Conservation (phyloP, 2,329 filamentous ascomycete species). For the Fusarium pseudoanthophilum region DNA sequence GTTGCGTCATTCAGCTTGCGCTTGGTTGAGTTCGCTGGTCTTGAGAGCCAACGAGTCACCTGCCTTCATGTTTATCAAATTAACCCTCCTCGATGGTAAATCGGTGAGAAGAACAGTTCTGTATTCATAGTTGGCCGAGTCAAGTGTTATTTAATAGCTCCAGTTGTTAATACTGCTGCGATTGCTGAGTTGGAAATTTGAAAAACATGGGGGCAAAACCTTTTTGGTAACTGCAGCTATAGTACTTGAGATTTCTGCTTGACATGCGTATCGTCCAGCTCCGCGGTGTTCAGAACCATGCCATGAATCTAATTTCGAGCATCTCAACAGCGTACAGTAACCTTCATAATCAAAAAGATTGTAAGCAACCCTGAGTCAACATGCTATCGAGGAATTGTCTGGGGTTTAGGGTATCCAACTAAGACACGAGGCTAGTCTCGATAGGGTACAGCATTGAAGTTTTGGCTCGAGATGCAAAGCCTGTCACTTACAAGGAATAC, state of each 20-base stretch:
- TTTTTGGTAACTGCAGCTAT: no score
- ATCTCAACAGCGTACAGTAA: not conserved
- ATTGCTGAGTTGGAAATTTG: no score
- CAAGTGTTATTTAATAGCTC: not conserved
- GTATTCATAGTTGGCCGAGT: no score
- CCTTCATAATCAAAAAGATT: accelerated
- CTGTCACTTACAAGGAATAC: accelerated
- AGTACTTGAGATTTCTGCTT: no score
- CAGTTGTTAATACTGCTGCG: not conserved
- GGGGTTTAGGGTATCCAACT: not conserved
- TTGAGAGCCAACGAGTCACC: not conserved
- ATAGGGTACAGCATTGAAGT: accelerated
- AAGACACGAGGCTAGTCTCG: accelerated
- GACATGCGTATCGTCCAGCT: no score
- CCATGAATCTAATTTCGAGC: not conserved
- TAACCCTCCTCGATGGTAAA: accelerated
- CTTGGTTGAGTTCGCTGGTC: not conserved
- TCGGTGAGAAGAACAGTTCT: not conserved
- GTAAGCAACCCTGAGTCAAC: accelerated
- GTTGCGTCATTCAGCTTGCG: not conserved
- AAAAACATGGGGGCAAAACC: no score
- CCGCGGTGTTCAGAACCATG: accelerated
- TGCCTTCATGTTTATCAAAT: not conserved
- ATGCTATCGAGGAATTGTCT: accelerated
- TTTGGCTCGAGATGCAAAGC: not conserved